Base-by-base conservation (phyloP, 805 yeast genomes). In the Candida maris region DNA sequence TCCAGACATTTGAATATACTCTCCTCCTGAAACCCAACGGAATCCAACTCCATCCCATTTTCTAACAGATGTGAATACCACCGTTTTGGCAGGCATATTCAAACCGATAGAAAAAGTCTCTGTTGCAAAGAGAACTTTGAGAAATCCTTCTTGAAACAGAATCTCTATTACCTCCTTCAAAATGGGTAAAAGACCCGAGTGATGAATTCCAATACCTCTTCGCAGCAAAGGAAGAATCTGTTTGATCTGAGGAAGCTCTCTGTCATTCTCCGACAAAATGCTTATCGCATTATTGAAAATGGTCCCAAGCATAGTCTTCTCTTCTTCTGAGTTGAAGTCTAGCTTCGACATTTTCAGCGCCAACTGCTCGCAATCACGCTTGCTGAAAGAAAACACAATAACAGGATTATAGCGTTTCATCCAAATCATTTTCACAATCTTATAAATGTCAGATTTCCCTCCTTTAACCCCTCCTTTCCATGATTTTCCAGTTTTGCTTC, bases 1-100 rank as follows among this genome's bases (percentile, higher is more conserved):
- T 48, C 99, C 99, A 30, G 96, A 86, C 99, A 93, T 93, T 67
- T 93, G 99, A 57, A 93, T 93, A 64, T 93, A 93, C 66, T 93
- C 99, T 69, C 99, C 99, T 41, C 98, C 98, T 38, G 96, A 85
- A 21, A 93, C 97, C 98, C 98, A 93, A 65, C 99, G 80, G 71
- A 91, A 88, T 14, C 91, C 95, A 45, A 77, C 79, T 52, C 98
- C 98, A 66, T 93, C 99, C 95, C 97, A 93, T 61, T 93, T 93
- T 58, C 98, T 79, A 15, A 93, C 98, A 22, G 91, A 85, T 0
- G 98, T 93, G 62, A 93, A 93, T 3, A 93, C 98, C 30, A 93
- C 99, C 0, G 99, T 93, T 54, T 93, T 93, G 8, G 98, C 97
- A 52, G 99, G 99, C 98, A 93, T 93, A 65, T 93, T 93, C 35